Evolutionary conservation across 345 rosid genomes (phyloP), one percentile per base, ranked within the genome.

Genomic region (Citrus sinensis): DNA sequence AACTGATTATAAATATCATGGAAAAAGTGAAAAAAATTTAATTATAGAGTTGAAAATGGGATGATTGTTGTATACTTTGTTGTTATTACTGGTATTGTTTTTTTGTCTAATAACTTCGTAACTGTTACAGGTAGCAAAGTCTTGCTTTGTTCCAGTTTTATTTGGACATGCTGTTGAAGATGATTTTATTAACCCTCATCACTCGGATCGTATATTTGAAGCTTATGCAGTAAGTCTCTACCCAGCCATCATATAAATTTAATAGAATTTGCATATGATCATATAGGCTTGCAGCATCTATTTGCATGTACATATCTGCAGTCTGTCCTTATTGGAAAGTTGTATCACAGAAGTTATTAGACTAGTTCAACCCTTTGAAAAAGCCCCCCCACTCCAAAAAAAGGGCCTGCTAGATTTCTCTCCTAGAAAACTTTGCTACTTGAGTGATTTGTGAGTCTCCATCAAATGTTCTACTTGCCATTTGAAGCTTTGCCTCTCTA

Each of bases 151-250:
- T 80, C 99, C 99, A 10, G 99, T 79, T 79, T 87, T 95, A 81
- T 89, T 94, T 90, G 99, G 99, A 66, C 99, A 95, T 89, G 99
- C 92, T 56, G 80, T 69, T 74, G 93, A 85, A 79, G 99, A 95
- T 86, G 96, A 95, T 82, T 95, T 95, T 80, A 94, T 94, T 75
- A 91, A 78, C 67, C 97, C 99, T 69, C 97, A 91, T 85, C 99
- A 95, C 81, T 88, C 99, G 34, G 97, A 95, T 79, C 88, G 87
- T 49, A 89, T 94, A 90, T 90, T 74, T 77, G 94, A 92, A 84
- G 89, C 94, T 75, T 95, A 95, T 80, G 46, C 85, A 82, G 99
- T 94, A 86, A 85, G 79, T 79, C 74, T 78, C 63, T 61, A 51
- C 65, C 49, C 39, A 32, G 75, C 27, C 54, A 58, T 74, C 65